These are phyloP conservation scores for Grigorovia jiainica DNA, from an alignment of 805 yeast genomes.

Conservation along the genomic window DNA sequence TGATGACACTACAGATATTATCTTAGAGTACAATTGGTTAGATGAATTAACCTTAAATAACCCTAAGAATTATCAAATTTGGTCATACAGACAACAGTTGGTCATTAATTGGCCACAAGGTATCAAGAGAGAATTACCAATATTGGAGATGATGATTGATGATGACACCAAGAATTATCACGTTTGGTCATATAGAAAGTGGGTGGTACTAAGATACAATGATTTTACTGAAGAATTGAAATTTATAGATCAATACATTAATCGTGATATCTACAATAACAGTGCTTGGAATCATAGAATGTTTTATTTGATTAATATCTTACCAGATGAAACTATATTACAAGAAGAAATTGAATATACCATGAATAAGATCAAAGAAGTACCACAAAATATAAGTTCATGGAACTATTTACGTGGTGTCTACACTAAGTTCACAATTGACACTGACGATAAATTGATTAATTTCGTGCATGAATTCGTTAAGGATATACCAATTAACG, in stretches of 20 bases:
- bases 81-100: slow-evolving; percentile 81
- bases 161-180: slow-evolving; percentile 89
- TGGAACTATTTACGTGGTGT: slow-evolving; percentile 80
- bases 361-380: slow-evolving; percentile 37
- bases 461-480: slow-evolving; percentile 39
- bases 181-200: slow-evolving; percentile 87
- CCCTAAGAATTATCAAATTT: slow-evolving; percentile 92
- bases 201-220: slow-evolving; percentile 58
- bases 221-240: slow-evolving; percentile 42
- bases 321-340: slow-evolving; percentile 9
- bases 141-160: slow-evolving; percentile 56
- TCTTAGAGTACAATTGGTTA: slow-evolving; percentile 67
- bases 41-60: slow-evolving; percentile 63
- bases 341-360: slow-evolving; percentile 47
- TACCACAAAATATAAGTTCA: slow-evolving; percentile 75
- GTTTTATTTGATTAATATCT: slow-evolving; percentile 37
- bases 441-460: slow-evolving; percentile 33
- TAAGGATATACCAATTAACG: slow-evolving; percentile 7
- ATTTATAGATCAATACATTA: slow-evolving; percentile 41
- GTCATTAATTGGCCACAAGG: slow-evolving; percentile 29
- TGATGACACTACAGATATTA: slow-evolving; percentile 10
- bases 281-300: slow-evolving; percentile 89
- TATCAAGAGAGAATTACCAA: slow-evolving; percentile 49
- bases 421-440: slow-evolving; percentile 23
- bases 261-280: slow-evolving; percentile 70